Percentiles rank a stretch among this genome's conserved stretches.
Evolutionary conservation across 139 green algal species (phyloP).

Genomic region (Pedinophyceae sp.): DNA sequence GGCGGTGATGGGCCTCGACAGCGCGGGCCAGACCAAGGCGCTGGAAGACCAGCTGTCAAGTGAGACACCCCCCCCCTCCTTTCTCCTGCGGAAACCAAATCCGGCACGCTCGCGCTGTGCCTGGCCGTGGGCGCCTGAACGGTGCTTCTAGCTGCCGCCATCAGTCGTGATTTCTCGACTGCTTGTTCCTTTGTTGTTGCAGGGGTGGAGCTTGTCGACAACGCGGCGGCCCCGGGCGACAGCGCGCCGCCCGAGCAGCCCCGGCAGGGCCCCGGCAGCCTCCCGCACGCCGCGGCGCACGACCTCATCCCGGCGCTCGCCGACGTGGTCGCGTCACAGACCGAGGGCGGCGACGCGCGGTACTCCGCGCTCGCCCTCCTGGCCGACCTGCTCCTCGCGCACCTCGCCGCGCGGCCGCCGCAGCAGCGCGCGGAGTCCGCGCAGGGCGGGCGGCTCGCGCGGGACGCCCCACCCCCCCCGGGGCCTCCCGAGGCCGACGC

Average conservation of each 20-base stretch:
- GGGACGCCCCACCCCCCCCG: neutral
- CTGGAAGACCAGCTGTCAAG: no score
- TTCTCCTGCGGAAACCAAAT: no score
- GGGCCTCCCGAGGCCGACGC: no score
- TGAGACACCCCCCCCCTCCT: no score
- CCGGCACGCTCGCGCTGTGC: no score
- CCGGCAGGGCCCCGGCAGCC: slow-evolving; percentile 7
- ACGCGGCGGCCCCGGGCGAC: neutral
- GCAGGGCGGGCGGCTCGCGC: neutral
- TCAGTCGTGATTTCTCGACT: no score
- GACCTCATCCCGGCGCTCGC: slow-evolving; percentile 55
- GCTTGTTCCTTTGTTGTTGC: no score
- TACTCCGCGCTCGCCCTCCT: slow-evolving; percentile 79
- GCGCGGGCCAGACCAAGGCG: no score
- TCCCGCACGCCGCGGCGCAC: slow-evolving; percentile 25
- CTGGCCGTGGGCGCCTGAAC: no score
- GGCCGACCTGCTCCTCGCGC: slow-evolving; percentile 37
- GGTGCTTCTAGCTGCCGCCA: no score
- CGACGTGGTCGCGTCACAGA: slow-evolving; percentile 13
- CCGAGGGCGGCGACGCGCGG: slow-evolving; percentile 40
- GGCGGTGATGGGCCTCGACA: slow-evolving; percentile 36
- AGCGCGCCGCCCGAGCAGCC: neutral
- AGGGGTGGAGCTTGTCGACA: neutral
- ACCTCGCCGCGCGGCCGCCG: slow-evolving; percentile 2
- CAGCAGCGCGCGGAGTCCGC: neutral